Evolutionary conservation across 2,329 filamentous ascomycete genomes (phyloP).

Genomic region (Aspergillus tanneri): DNA sequence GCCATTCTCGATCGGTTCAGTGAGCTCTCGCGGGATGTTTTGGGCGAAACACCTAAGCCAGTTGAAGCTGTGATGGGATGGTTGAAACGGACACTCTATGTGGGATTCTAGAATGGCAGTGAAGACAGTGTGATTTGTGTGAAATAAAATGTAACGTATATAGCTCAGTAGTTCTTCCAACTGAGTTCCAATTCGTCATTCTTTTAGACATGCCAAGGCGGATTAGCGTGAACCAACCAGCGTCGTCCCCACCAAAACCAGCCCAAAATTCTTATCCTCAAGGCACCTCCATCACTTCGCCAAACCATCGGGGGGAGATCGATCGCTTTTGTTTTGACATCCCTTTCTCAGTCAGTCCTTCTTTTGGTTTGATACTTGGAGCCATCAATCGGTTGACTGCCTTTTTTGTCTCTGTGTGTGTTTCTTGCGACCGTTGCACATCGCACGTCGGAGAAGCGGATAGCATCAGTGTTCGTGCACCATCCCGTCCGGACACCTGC

Average conservation of each 20-base stretch:
- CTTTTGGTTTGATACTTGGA: conserved; percentile 1
- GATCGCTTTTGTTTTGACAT: not conserved
- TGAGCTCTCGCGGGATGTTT: conserved; percentile 52
- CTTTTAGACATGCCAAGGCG: conserved; percentile 13
- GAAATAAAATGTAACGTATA: not conserved
- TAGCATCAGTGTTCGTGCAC: conserved; percentile 17
- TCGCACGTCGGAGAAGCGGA: conserved; percentile 14
- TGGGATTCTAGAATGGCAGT: conserved; percentile 23
- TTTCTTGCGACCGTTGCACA: not conserved
- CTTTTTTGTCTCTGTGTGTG: not conserved
- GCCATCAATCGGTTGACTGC: not conserved
- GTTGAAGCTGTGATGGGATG: conserved; percentile 34
- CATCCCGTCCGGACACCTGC: not conserved
- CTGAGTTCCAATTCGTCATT: too few species aligned
- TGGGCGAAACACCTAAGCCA: conserved; percentile 34
- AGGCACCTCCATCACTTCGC: conserved; percentile 3
- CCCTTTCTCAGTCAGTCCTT: not conserved
- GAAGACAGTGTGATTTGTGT: not conserved
- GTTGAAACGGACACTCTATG: conserved; percentile 35
- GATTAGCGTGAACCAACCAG: conserved; percentile 9
- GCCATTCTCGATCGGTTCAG: conserved; percentile 44
- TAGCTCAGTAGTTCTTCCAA: too few species aligned
- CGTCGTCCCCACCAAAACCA: conserved; percentile 22
- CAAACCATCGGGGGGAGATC: conserved; percentile 17
- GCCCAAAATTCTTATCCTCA: conserved; percentile 24